These are phyloP conservation scores for Alternaria brassicae DNA, from an alignment of 2,329 filamentous ascomycete species.

Conservation along the genomic window DNA sequence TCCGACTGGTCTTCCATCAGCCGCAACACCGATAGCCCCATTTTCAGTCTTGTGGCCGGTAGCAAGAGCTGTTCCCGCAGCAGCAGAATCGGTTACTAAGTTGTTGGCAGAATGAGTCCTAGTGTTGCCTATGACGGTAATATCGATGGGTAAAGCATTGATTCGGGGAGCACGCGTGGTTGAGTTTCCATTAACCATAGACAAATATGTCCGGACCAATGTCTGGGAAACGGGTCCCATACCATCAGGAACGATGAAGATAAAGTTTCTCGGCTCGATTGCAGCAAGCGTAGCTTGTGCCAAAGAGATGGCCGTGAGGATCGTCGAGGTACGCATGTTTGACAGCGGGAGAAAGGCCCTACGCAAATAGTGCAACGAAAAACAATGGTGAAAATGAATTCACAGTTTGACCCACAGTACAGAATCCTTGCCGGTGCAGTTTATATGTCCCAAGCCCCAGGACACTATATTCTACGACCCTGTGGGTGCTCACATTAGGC, in stretches of 20 bases:
- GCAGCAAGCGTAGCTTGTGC: constrained; percentile 3
- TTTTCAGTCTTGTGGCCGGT: constrained; percentile 53
- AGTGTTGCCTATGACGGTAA: constrained; percentile 33
- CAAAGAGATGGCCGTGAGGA: neutral
- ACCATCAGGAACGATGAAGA: constrained; percentile 36
- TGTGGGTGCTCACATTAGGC: neutral
- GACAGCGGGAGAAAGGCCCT: neutral
- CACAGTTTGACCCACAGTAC: neutral
- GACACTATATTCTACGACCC: neutral
- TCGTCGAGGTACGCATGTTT: neutral
- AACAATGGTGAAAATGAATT: neutral
- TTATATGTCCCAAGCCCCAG: neutral
- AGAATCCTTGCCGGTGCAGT: neutral
- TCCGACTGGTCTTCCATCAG: constrained; percentile 46
- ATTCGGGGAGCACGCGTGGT: constrained; percentile 27
- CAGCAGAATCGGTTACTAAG: constrained; percentile 53
- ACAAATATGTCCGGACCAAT: constrained; percentile 32
- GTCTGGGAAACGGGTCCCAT: constrained; percentile 35
- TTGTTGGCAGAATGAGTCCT: constrained; percentile 39
- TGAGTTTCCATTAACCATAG: constrained; percentile 25
- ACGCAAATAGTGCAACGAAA: neutral
- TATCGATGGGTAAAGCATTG: constrained; percentile 26
- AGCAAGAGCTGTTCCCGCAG: constrained; percentile 52
- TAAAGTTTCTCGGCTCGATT: constrained; percentile 25
- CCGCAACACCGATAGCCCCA: constrained; percentile 45